Conservation (phyloP, 352 stramenopile genomes). For the Hyaloperonospora arabidopsidis region DNA sequence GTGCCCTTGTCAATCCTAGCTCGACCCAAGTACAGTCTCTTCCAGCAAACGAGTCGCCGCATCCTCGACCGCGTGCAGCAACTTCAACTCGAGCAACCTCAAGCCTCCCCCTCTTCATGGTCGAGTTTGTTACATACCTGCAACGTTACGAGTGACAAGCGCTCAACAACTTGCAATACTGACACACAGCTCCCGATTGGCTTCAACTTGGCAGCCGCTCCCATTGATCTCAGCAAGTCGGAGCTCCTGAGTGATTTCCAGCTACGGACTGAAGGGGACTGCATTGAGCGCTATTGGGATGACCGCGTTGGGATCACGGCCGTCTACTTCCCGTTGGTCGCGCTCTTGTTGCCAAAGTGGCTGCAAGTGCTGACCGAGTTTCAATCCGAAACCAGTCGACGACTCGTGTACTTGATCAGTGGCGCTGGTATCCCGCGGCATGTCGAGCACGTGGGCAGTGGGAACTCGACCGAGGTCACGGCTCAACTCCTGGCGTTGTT, state of each 20-base stretch:
- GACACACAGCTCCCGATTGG: constrained; percentile 71
- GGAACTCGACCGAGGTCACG: constrained; percentile 94
- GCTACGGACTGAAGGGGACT: constrained; percentile 45
- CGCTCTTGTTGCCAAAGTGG: constrained; percentile 92
- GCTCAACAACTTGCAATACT: constrained; percentile 48
- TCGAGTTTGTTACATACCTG: constrained; percentile 56
- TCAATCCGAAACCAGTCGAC: constrained; percentile 69
- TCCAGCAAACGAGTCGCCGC: constrained; percentile 67
- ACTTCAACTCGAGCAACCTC: constrained; percentile 25
- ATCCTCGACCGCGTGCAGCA: constrained; percentile 63
- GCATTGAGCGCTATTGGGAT: constrained; percentile 65
- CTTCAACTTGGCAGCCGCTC: constrained; percentile 54
- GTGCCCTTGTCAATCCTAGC: constrained; percentile 57
- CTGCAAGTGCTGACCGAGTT: constrained; percentile 66
- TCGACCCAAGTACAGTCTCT: constrained; percentile 84
- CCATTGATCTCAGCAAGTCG: constrained; percentile 37
- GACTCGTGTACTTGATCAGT: constrained; percentile 94
- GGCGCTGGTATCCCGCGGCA: constrained; percentile 94
- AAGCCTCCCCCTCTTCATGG: constrained; percentile 46
- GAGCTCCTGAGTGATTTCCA: constrained; percentile 57
- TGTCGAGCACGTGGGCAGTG: constrained; percentile 81
- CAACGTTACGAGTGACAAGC: constrained; percentile 15
- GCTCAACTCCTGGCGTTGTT: constrained; percentile 91
- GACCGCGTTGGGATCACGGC: constrained; percentile 62
- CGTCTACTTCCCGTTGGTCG: constrained; percentile 94